Conservation (phyloP, 352 stramenopile species). For the Pythium biforme region DNA sequence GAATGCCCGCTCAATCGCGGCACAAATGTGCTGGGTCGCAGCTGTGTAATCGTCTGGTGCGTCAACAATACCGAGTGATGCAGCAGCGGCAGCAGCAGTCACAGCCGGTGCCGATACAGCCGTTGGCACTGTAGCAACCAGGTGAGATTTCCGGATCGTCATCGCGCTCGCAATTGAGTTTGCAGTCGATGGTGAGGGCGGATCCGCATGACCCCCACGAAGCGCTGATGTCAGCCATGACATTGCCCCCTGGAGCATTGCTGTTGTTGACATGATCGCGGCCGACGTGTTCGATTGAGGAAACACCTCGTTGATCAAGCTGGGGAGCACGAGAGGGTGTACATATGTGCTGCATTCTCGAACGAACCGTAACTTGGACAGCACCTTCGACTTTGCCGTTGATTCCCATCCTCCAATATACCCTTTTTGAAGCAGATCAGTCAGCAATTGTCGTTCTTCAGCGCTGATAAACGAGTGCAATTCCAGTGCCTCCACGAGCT, state of each 20-base stretch:
- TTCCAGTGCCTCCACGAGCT: constrained; percentile 51
- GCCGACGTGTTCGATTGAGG: constrained; percentile 21
- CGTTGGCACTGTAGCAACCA: constrained; percentile 26
- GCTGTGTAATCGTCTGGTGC: constrained; percentile 40
- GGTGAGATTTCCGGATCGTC: constrained; percentile 30
- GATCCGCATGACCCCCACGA: constrained; percentile 22
- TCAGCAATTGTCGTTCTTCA: constrained; percentile 66
- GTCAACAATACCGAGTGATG: constrained; percentile 52
- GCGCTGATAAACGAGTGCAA: constrained; percentile 76
- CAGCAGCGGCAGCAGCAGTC: constrained; percentile 34
- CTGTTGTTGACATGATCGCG: constrained; percentile 29
- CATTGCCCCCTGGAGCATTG: constrained; percentile 33
- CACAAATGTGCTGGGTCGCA: constrained; percentile 55
- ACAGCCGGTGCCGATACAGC: constrained; percentile 23
- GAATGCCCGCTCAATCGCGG: constrained; percentile 59
- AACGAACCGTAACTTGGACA: constrained; percentile 71
- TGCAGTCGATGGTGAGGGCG: constrained; percentile 26
- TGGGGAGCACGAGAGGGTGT: constrained; percentile 30
- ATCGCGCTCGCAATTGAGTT: constrained; percentile 31
- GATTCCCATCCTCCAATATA: constrained; percentile 80
- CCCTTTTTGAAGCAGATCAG: constrained; percentile 75
- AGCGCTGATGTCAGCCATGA: constrained; percentile 32
- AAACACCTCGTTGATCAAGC: constrained; percentile 33
- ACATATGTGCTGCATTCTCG: constrained; percentile 54
- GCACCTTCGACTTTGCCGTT: constrained; percentile 61